These are phyloP conservation scores for Lenwebbia sp. DNA, from an alignment of 345 rosid species.

Conservation along the genomic window DNA sequence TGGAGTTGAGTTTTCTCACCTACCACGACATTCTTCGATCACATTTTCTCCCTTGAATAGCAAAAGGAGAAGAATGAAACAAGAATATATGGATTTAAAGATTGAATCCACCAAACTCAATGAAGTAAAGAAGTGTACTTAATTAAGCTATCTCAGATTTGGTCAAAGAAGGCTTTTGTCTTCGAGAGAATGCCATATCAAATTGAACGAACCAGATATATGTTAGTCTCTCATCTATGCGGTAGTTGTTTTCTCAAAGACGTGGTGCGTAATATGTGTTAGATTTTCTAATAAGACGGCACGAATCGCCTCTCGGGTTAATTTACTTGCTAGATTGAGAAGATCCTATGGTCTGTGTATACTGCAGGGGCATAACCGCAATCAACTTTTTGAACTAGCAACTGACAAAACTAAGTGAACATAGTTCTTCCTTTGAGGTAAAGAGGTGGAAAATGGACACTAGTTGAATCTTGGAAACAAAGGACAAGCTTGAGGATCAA, in stretches of 20 bases:
- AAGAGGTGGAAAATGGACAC: neutral
- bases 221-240: neutral
- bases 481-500: neutral
- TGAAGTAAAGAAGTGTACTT: neutral
- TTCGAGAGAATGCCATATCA: neutral
- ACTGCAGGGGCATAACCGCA: neutral
- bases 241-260: neutral
- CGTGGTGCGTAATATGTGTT: neutral
- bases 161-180: neutral
- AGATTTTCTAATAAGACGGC: neutral
- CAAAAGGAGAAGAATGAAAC: neutral
- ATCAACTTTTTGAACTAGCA: neutral
- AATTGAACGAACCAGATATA: neutral
- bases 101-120: neutral
- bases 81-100: neutral
- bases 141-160: neutral
- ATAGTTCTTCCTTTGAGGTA: neutral
- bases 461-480: neutral
- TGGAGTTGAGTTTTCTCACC: neutral
- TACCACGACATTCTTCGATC: neutral
- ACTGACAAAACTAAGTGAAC: neutral
- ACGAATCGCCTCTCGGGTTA: neutral
- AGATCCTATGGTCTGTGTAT: neutral
- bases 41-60: neutral
- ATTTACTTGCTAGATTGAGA: neutral